Evolutionary conservation across 179 eudicot species (phyloP), one percentile per base, ranked within the genome.

Genomic region (Sideroxylon spinosum): DNA sequence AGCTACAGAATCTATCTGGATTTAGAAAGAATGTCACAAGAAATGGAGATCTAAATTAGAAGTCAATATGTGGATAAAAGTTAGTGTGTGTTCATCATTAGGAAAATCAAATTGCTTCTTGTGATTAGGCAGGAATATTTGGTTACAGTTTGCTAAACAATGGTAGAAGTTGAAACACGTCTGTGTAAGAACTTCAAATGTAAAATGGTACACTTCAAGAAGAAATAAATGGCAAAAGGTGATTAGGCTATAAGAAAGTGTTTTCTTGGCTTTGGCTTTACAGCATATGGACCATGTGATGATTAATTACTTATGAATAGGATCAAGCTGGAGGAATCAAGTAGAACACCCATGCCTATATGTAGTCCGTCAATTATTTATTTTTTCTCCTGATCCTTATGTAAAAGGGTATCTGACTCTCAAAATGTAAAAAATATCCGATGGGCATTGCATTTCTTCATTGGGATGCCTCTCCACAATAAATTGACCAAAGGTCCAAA

Each of bases 1-100:
- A 76, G 99, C 97, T n/a, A 95, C 96, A 74, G 90, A 88, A 89
- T 95, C 98, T 81, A 92, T 80, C 99, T 95, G 96, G 82, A 86
- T 77, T 71, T 32, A 25, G 77, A 60, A 77, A 61, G 6, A 62
- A 57, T 70, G 9, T 81, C 67, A 81, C 13, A 28, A 73, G 64
- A 62, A 68, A 70, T 26, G n/a, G 57, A 49, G 63, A 17, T 75
- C 26, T 46, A 10, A 76, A 74, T 4, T 48, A 49, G 16, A 71
- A 67, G 28, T 53, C 78, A 67, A 17, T 26, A 50, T 37, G 3
- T 37, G 44, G 63, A 76, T 19, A 14, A 7, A 50, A 25, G n/a
- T 6, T 29, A 14, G 28, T 56, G 26, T 17, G 61, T 9, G 4
- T 22, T 46, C 22, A 14, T 20, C 44, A 44, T 75, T 62, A 23